Evolutionary conservation across 2,329 filamentous ascomycete genomes (phyloP).

Genomic region (Chlorencoelia australis): DNA sequence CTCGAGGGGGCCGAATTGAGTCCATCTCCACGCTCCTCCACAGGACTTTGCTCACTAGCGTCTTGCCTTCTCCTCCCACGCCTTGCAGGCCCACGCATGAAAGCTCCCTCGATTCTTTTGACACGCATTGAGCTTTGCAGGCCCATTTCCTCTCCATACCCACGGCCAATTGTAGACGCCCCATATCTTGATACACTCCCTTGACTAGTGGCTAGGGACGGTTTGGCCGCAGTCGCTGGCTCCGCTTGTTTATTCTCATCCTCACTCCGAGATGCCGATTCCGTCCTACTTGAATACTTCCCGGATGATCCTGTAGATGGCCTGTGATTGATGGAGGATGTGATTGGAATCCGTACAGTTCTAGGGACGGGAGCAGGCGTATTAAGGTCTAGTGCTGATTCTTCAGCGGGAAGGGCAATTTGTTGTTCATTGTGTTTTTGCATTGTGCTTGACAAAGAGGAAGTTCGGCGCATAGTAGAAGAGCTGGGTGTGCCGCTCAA

Average conservation of each 20-base stretch:
- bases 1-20: conserved; percentile 22
- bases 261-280: conserved; percentile 17
- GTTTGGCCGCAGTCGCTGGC: conserved; percentile 38
- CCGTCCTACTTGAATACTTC: conserved; percentile 16
- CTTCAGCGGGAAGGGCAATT: conserved; percentile 13
- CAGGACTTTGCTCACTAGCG: conserved; percentile 34
- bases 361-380: conserved; percentile 24
- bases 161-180: conserved; percentile 39
- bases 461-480: conserved; percentile 18
- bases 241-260: conserved; percentile 21
- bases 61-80: conserved; percentile 52
- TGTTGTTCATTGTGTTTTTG: conserved; percentile 16
- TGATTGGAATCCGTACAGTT: conserved; percentile 22
- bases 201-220: conserved; percentile 36
- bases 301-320: conserved; percentile 23
- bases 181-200: conserved; percentile 43
- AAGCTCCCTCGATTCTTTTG: conserved; percentile 65
- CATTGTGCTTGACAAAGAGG: conserved; percentile 22
- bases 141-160: conserved; percentile 51
- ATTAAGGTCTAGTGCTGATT: conserved; percentile 23
- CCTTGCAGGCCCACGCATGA: conserved; percentile 70
- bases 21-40: conserved; percentile 27
- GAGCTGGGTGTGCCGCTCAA: conserved; percentile 26
- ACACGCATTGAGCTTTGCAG: conserved; percentile 66
- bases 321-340: conserved; percentile 18